Conservation (phyloP, 176 grass and related monocot species). For the Microstegium vimineum region DNA sequence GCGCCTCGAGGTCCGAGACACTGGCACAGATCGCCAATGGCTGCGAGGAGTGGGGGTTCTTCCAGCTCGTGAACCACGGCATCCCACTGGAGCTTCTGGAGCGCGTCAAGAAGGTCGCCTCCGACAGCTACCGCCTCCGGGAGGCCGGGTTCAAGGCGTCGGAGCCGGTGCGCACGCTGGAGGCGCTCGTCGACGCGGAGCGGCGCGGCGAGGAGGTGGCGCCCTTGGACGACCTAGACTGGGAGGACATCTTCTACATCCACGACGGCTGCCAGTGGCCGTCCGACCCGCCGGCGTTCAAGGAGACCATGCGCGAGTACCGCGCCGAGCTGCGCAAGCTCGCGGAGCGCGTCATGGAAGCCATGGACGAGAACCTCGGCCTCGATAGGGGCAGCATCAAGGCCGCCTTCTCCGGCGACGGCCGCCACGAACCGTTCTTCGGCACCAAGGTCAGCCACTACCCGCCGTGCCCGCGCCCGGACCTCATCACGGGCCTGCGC, state of each 20-base stretch:
- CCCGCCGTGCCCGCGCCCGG: slow-evolving; percentile 65
- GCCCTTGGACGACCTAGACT: slow-evolving; percentile 51
- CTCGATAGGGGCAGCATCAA: slow-evolving; percentile 33
- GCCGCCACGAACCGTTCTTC: slow-evolving; percentile 31
- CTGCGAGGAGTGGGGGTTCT: slow-evolving; percentile 60
- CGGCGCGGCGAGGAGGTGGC: slow-evolving; percentile 15
- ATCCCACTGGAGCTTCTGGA: slow-evolving; percentile 44
- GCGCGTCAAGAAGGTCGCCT: slow-evolving; percentile 51
- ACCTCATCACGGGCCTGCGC: slow-evolving; percentile 56
- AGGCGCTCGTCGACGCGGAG: slow-evolving; percentile 13
- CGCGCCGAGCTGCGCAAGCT: slow-evolving; percentile 40
- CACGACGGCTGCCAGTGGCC: slow-evolving; percentile 48
- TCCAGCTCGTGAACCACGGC: slow-evolving; percentile 57
- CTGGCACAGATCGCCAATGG: slow-evolving; percentile 38
- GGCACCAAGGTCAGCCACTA: slow-evolving; percentile 83
- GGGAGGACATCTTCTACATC: slow-evolving; percentile 66
- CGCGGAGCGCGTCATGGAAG: slow-evolving; percentile 34
- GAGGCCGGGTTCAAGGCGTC: slow-evolving; percentile 47
- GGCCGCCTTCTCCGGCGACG: slow-evolving; percentile 35
- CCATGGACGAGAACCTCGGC: slow-evolving; percentile 65
- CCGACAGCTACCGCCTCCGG: slow-evolving; percentile 41
- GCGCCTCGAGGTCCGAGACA: neutral
- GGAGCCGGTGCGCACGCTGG: slow-evolving; percentile 26
- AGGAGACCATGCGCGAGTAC: slow-evolving; percentile 71
- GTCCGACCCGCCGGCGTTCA: slow-evolving; percentile 38